A percentile compares a stretch with the other conserved stretches of the same genome.
Evolutionary conservation across 2,329 filamentous ascomycete genomes (phyloP).

Genomic region (Aquanectria penicillioides): DNA sequence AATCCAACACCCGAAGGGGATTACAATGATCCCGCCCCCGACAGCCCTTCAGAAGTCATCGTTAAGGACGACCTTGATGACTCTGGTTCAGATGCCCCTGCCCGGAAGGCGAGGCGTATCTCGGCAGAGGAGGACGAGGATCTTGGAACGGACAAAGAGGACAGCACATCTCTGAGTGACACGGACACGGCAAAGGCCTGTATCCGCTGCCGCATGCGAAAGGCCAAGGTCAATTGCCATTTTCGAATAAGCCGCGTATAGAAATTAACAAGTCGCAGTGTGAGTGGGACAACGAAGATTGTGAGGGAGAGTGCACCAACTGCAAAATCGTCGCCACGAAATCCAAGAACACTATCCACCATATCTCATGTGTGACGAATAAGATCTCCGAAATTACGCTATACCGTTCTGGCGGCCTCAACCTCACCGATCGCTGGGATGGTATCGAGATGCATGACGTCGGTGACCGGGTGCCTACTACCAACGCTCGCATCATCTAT

Average conservation of each 20-base stretch:
- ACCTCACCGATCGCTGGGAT: conserved; percentile 55
- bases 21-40: no score
- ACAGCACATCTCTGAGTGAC: conserved; percentile 16
- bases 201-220: conserved; percentile 36
- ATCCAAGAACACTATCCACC: conserved; percentile 60
- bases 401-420: conserved; percentile 55
- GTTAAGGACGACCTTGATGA: no score
- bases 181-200: no score
- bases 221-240: conserved; percentile 29
- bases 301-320: conserved; percentile 50
- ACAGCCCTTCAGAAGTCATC: no score
- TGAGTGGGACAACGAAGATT: conserved; percentile 43
- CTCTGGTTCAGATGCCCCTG: no score
- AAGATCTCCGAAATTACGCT: conserved; percentile 54
- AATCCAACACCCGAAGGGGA: no score
- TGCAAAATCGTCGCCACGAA: conserved; percentile 51
- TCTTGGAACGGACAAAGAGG: no score
- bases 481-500: conserved; percentile 45
- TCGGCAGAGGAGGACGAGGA: no score
- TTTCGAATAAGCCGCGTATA: neutral
- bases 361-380: conserved; percentile 54
- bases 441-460: conserved; percentile 55
- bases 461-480: conserved; percentile 43
- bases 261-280: conserved; percentile 46
- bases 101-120: no score